These are phyloP conservation scores for Penicillium egyptiacum DNA, from an alignment of 495 filamentous ascomycete species.

Conservation along the genomic window DNA sequence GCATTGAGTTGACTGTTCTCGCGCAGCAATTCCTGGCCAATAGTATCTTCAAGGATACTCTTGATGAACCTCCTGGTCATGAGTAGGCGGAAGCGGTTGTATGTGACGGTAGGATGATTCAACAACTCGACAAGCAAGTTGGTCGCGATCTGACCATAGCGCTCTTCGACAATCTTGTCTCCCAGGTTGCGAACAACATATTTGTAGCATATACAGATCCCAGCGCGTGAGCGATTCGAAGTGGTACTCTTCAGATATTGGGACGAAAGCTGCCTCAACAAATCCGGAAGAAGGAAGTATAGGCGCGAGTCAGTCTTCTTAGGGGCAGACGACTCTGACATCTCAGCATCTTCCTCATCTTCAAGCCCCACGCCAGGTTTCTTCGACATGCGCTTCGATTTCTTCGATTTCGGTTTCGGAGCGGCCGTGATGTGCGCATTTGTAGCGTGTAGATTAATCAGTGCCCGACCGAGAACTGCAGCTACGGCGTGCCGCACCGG, in stretches of 20 bases:
- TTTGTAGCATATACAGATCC: constrained; percentile 84
- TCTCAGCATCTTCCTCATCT: constrained; percentile 71
- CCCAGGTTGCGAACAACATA: constrained; percentile 72
- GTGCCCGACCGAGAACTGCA: constrained; percentile 71
- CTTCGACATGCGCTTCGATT: constrained; percentile 70
- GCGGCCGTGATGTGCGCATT: constrained; percentile 53
- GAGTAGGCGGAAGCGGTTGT: constrained; percentile 85
- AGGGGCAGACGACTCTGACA: constrained; percentile 66
- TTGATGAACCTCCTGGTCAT: constrained; percentile 83
- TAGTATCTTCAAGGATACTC: constrained; percentile 77
- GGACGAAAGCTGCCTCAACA: constrained; percentile 75
- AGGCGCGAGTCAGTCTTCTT: constrained; percentile 69
- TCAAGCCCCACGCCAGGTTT: constrained; percentile 62
- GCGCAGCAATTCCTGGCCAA: constrained; percentile 79
- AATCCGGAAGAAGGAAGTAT: constrained; percentile 71
- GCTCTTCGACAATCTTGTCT: constrained; percentile 71
- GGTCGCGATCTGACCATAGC: constrained; percentile 75
- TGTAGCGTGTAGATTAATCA: constrained; percentile 79
- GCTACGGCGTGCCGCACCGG: constrained; percentile 83
- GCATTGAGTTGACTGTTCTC: constrained; percentile 84
- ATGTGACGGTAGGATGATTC: constrained; percentile 69
- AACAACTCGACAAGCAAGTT: constrained; percentile 80
- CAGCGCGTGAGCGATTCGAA: constrained; percentile 75
- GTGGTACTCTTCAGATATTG: constrained; percentile 82
- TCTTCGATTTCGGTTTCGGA: constrained; percentile 68